Percentiles rank a stretch among this genome's conserved stretches.
Conservation (phyloP, 2,329 filamentous ascomycete species). For the Purpureocillium takamizusanense region DNA sequence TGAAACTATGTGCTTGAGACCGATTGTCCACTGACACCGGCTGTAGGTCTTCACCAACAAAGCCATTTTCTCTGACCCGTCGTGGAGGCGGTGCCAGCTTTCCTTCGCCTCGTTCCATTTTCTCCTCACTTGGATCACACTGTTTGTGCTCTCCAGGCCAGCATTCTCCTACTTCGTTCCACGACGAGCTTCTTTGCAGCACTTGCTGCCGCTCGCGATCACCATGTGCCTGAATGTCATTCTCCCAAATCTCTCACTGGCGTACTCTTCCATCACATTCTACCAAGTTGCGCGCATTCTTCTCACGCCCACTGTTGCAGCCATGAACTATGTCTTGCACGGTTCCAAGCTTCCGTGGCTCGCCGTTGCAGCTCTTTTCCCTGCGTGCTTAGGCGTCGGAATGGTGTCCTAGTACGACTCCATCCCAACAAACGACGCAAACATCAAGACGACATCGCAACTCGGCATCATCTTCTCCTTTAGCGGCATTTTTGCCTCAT, state of each 20-base stretch:
- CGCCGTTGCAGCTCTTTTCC: conserved; percentile 46
- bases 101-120: conserved; percentile 63
- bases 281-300: conserved; percentile 62
- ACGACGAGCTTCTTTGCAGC: conserved; percentile 41
- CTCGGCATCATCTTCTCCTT: conserved; percentile 58
- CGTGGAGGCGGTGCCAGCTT: conserved; percentile 52
- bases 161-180: conserved; percentile 49
- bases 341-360: conserved; percentile 42
- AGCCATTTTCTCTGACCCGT: conserved; percentile 56
- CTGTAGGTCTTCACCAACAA: conserved; percentile 61
- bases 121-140: conserved; percentile 53
- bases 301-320: conserved; percentile 54
- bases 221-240: conserved; percentile 64
- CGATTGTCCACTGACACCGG: conserved; percentile 5
- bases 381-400: conserved; percentile 55
- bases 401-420: conserved; percentile 63
- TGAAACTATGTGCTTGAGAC: conserved; percentile 2
- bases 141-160: conserved; percentile 53
- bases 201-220: conserved; percentile 54
- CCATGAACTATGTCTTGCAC: conserved; percentile 57
- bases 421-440: conserved; percentile 34
- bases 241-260: conserved; percentile 57
- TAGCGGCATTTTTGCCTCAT: conserved; percentile 53
- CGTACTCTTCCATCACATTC: conserved; percentile 59
- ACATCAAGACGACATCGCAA: conserved; percentile 44